These are phyloP conservation scores for Hemileccinum hortonii DNA, from an alignment of 1,284 basidiomycete genomes.

Conservation along the genomic window DNA sequence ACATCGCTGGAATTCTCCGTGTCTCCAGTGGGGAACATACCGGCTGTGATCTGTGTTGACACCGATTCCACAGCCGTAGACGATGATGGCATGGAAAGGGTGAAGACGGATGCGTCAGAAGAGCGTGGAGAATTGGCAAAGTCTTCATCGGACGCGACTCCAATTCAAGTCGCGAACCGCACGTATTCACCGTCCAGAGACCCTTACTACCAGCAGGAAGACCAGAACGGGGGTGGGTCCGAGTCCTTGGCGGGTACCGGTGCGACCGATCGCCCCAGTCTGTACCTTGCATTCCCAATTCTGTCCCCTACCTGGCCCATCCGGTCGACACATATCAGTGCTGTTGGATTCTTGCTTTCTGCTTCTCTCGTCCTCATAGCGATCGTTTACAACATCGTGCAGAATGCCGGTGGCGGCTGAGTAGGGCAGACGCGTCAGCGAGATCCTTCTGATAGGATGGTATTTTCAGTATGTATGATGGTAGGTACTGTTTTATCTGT, in stretches of 20 bases:
- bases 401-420: not conserved
- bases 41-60: not conserved
- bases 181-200: constrained; percentile 16
- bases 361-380: constrained; percentile 13
- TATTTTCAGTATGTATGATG: no score
- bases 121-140: not conserved
- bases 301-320: constrained; percentile 7
- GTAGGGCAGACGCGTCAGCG: no score
- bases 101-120: constrained; percentile 3
- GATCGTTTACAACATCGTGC: constrained; percentile 14
- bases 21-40: no score
- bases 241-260: constrained; percentile 2
- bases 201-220: constrained; percentile 13
- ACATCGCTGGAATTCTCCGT: no score
- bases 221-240: not conserved
- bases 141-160: constrained; percentile 5
- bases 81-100: not conserved
- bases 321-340: constrained; percentile 14
- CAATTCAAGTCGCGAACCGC: constrained; percentile 14
- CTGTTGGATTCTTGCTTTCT: constrained; percentile 1
- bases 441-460: no score
- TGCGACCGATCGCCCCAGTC: not conserved
- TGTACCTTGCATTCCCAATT: constrained; percentile 7
- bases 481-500: no score
- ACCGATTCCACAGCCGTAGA: constrained; percentile 7